phyloP scores from a whole-genome alignment of 139 green algal genomes.

The Chlamydomonas sp. region DNA sequence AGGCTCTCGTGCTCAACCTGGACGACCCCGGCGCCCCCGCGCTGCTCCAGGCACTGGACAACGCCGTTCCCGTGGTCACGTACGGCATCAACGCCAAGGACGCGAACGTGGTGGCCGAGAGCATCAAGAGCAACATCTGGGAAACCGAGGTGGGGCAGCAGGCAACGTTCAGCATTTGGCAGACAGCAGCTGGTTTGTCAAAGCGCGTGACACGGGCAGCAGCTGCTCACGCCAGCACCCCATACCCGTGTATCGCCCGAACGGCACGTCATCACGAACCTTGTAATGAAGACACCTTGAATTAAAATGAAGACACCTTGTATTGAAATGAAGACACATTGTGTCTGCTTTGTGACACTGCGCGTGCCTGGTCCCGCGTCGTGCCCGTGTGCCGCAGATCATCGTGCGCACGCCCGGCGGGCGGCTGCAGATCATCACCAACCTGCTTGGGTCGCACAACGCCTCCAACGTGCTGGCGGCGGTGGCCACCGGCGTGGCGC shows the following conservation, averaged over 20 bases:
- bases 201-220: too few relatives aligned
- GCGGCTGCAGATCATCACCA: constrained; percentile 79
- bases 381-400: constrained; percentile 32
- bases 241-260: too few relatives aligned
- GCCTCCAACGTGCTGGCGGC: constrained; percentile 94
- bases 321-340: too few relatives aligned
- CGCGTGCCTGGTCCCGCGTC: too few relatives aligned
- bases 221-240: not conserved
- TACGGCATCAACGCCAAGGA: constrained; percentile 64
- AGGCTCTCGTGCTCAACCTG: constrained; percentile 93
- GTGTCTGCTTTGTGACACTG: too few relatives aligned
- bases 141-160: constrained; percentile 74
- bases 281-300: too few relatives aligned
- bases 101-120: constrained; percentile 81
- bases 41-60: constrained; percentile 15
- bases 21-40: constrained; percentile 70
- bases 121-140: constrained; percentile 74
- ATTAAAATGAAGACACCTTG: too few relatives aligned
- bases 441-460: constrained; percentile 86
- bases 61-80: constrained; percentile 71
- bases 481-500: constrained; percentile 84
- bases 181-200: too few relatives aligned
- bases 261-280: too few relatives aligned
- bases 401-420: constrained; percentile 63
- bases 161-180: not conserved